Conservation (phyloP, 2,329 filamentous ascomycete species). For the Alternaria alternata region DNA sequence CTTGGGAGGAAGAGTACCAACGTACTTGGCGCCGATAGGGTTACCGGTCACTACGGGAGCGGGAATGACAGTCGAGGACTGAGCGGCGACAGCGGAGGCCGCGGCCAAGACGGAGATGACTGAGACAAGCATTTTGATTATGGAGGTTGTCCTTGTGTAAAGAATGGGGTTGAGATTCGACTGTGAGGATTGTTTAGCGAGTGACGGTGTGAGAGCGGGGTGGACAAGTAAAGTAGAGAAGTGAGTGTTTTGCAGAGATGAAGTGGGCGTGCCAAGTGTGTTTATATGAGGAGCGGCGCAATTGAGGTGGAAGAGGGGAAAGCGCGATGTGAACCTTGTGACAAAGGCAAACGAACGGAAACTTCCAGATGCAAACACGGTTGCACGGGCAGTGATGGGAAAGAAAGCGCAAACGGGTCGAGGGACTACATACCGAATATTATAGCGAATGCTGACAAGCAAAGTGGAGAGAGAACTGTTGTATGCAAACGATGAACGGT, state of each 20-base stretch:
- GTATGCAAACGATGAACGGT: conserved; percentile 1
- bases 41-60: conserved; percentile 50
- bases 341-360: conserved; percentile 8
- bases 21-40: conserved; percentile 51
- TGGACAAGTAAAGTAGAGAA: conserved; percentile 4
- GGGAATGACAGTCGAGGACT: conserved; percentile 24
- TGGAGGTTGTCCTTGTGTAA: conserved; percentile 18
- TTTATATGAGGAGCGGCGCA: conserved; percentile 12
- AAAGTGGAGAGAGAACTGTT: background rate
- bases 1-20: conserved; percentile 49
- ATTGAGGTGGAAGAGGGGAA: conserved; percentile 6
- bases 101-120: conserved; percentile 41
- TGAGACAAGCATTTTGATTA: conserved; percentile 42
- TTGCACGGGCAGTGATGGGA: conserved; percentile 4
- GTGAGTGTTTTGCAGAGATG: conserved; percentile 5
- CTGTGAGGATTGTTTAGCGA: conserved; percentile 19
- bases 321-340: conserved; percentile 6
- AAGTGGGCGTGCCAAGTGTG: conserved; percentile 10
- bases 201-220: conserved; percentile 5
- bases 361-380: background rate
- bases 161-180: conserved; percentile 14
- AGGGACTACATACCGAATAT: conserved; percentile 12
- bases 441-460: conserved; percentile 3
- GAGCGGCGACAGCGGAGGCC: conserved; percentile 40
- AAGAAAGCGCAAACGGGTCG: conserved; percentile 2